Evolutionary conservation across 805 yeast genomes (phyloP).

Genomic region (Ogataea wickerhamii): DNA sequence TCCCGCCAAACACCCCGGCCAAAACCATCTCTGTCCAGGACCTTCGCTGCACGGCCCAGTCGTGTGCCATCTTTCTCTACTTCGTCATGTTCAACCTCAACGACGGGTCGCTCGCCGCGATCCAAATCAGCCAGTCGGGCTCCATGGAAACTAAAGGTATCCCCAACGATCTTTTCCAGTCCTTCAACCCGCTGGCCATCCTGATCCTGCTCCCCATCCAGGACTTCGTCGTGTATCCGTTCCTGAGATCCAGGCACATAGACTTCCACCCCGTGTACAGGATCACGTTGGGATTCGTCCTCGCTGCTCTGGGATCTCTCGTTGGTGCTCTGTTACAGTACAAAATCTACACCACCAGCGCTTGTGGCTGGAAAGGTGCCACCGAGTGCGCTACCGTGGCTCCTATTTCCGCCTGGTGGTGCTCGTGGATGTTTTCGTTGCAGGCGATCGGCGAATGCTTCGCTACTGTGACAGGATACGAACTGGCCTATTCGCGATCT

Average conservation of each 20-base stretch:
- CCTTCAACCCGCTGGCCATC: conserved; percentile 52
- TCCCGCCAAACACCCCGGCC: conserved; percentile 19
- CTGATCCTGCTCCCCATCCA: conserved; percentile 47
- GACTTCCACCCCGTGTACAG: conserved; percentile 41
- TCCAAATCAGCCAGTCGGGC: conserved; percentile 50
- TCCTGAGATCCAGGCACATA: conserved; percentile 37
- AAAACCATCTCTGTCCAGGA: conserved; percentile 35
- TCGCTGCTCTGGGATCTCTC: conserved; percentile 44
- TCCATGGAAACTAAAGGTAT: conserved; percentile 50
- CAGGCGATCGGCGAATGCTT: conserved; percentile 54
- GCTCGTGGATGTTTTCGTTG: conserved; percentile 34
- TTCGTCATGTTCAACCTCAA: conserved; percentile 37
- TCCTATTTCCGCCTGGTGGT: conserved; percentile 34
- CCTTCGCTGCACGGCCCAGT: conserved; percentile 38
- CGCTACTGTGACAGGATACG: conserved; percentile 49
- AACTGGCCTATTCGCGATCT: conserved; percentile 50
- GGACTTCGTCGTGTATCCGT: conserved; percentile 44
- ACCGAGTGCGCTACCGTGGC: conserved; percentile 25
- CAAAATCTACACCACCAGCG: conserved; percentile 40
- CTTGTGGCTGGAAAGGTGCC: conserved; percentile 39
- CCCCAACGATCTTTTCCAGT: conserved; percentile 52
- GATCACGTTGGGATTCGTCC: conserved; percentile 44
- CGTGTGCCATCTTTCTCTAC: conserved; percentile 44
- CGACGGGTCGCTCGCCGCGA: conserved; percentile 44
- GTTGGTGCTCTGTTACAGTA: conserved; percentile 48